Percentiles rank a stretch among this genome's conserved stretches.
Evolutionary conservation across 495 filamentous ascomycete genomes (phyloP).

Genomic region (Aspergillus biplanus): DNA sequence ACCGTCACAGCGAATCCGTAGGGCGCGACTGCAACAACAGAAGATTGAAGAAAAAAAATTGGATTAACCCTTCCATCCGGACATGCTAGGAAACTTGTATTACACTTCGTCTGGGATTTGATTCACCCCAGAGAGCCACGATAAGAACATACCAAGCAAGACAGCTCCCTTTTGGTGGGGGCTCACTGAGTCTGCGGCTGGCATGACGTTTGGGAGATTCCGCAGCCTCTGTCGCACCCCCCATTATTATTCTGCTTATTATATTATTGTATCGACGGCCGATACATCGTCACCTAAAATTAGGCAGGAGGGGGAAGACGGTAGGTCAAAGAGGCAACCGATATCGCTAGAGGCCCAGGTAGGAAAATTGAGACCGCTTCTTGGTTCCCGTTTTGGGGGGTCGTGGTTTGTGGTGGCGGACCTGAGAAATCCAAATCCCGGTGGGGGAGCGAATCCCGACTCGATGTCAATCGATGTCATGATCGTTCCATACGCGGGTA

Average conservation of each 20-base stretch:
- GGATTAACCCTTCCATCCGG: background rate
- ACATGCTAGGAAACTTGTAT: background rate
- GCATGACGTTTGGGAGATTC: background rate
- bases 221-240: background rate
- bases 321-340: background rate
- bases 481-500: background rate
- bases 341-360: background rate
- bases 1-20: slow-evolving; percentile 51
- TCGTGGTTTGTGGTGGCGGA: background rate
- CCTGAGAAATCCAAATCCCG: slow-evolving; percentile 14
- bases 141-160: slow-evolving; percentile 49
- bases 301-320: background rate
- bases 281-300: background rate
- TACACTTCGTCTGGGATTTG: background rate
- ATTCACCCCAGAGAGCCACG: background rate
- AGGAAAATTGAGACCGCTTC: background rate
- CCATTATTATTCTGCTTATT: background rate
- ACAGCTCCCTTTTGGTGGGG: slow-evolving; percentile 54
- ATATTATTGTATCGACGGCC: background rate
- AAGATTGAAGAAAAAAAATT: slow-evolving; percentile 11
- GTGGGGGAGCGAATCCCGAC: slow-evolving; percentile 11
- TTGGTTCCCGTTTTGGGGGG: background rate
- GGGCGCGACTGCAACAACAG: slow-evolving; percentile 38
- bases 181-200: slow-evolving; percentile 25
- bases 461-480: background rate